Percentiles rank a stretch among this genome's conserved stretches.
phyloP scores from a whole-genome alignment of 192 early-diverging fungal species.

The Entomortierella parvispora region DNA sequence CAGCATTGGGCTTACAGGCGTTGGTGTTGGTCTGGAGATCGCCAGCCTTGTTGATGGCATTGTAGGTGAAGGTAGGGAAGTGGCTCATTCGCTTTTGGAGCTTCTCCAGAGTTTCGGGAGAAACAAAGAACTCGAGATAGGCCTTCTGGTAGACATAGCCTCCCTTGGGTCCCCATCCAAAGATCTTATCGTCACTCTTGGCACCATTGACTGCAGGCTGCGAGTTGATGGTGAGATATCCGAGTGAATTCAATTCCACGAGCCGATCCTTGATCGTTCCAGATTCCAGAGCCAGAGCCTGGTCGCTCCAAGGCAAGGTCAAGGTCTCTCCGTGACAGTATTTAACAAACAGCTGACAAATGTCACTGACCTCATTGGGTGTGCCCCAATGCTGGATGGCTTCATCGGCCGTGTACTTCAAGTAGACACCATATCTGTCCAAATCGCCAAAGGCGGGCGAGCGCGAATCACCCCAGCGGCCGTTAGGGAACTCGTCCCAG shows the following conservation, averaged over 20 bases:
- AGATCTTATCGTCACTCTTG: conserved; percentile 76
- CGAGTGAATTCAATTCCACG: conserved; percentile 77
- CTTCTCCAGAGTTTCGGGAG: conserved; percentile 71
- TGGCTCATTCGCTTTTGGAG: conserved; percentile 68
- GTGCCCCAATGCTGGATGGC: conserved; percentile 78
- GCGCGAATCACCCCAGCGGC: conserved; percentile 96
- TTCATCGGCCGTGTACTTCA: conserved; percentile 78
- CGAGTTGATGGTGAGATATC: conserved; percentile 95
- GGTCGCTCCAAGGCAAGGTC: conserved; percentile 90
- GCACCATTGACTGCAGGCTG: conserved; percentile 95
- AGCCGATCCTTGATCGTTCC: conserved; percentile 74
- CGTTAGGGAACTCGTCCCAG: conserved; percentile 99
- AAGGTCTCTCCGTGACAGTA: conserved; percentile 80
- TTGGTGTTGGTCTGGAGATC: conserved; percentile 88
- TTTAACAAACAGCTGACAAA: conserved; percentile 78
- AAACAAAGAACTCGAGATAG: conserved; percentile 96
- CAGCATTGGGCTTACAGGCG: conserved; percentile 86
- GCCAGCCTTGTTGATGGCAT: conserved; percentile 89
- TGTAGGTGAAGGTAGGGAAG: conserved; percentile 81
- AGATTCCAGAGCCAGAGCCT: conserved; percentile 84
- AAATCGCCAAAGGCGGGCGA: conserved; percentile 91
- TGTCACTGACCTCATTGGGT: conserved; percentile 73
- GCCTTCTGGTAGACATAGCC: conserved; percentile 98
- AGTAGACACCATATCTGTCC: conserved; percentile 81
- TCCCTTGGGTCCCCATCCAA: conserved; percentile 96